Evolutionary conservation across 164 flowering plant species (phyloP).

Genomic region (Echeveria elegans): DNA sequence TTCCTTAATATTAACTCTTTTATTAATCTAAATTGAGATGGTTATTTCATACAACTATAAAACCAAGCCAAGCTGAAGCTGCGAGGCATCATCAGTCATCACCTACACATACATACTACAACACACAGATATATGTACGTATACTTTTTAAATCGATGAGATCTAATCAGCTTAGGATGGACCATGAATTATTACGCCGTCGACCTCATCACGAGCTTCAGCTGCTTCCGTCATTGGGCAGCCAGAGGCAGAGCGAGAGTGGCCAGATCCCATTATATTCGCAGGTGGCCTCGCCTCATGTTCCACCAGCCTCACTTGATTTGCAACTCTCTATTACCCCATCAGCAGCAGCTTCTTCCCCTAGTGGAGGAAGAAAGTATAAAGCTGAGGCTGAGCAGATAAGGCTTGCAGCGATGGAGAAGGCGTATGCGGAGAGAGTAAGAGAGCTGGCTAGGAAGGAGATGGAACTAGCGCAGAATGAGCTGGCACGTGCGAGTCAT

Average conservation of each 20-base stretch:
- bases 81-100: too few relatives aligned
- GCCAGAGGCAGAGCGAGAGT: constrained; percentile 14
- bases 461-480: constrained; percentile 88
- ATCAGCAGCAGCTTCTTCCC: constrained; percentile 6
- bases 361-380: constrained; percentile 9
- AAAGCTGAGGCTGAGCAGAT: constrained; percentile 71
- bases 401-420: constrained; percentile 72
- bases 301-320: constrained; percentile 39
- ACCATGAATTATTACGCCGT: not conserved
- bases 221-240: constrained; percentile 37
- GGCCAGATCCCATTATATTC: too few relatives aligned
- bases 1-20: too few relatives aligned
- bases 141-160: too few relatives aligned
- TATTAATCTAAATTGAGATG: too few relatives aligned
- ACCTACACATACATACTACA: too few relatives aligned
- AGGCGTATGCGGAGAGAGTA: constrained; percentile 87
- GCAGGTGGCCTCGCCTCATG: too few relatives aligned
- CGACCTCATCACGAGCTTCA: constrained; percentile 31
- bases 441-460: constrained; percentile 77
- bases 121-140: too few relatives aligned
- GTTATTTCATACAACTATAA: too few relatives aligned
- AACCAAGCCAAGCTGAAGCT: too few relatives aligned
- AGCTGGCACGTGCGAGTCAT: constrained; percentile 66
- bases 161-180: too few relatives aligned
- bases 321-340: constrained; percentile 65